phyloP scores from a whole-genome alignment of 495 filamentous ascomycete species.

The Pseudoneurospora amorphoporcata region DNA sequence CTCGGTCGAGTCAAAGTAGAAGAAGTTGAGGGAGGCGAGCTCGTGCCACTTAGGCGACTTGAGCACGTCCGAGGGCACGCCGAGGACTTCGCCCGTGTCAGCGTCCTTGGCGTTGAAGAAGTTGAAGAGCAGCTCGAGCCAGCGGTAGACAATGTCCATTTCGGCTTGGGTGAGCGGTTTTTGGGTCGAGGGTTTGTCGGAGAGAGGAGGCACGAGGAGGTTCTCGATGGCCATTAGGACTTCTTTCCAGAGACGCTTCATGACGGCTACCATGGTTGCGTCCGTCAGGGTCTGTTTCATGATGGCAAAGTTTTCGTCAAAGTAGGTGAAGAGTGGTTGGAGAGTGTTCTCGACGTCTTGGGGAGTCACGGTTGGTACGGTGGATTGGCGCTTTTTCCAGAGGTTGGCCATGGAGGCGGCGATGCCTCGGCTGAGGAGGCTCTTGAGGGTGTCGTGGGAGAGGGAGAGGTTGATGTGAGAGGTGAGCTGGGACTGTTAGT shows the following conservation, averaged over 20 bases:
- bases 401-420: constrained; percentile 73
- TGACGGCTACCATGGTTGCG: constrained; percentile 90
- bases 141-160: constrained; percentile 88
- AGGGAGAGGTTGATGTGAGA: constrained; percentile 87
- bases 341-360: constrained; percentile 72
- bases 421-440: constrained; percentile 61
- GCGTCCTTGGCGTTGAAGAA: constrained; percentile 96
- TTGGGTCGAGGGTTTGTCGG: constrained; percentile 88
- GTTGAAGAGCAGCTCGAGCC: constrained; percentile 82
- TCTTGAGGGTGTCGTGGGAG: constrained; percentile 67
- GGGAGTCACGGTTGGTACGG: constrained; percentile 48
- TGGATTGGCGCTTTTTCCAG: constrained; percentile 50
- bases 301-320: constrained; percentile 98
- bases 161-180: constrained; percentile 80
- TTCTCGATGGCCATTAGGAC: constrained; percentile 84
- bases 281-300: constrained; percentile 94
- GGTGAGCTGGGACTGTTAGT: constrained; percentile 54
- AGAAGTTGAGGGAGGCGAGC: constrained; percentile 90
- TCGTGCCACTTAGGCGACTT: constrained; percentile 98
- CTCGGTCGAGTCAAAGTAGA: constrained; percentile 92
- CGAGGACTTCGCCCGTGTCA: constrained; percentile 76
- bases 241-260: constrained; percentile 98
- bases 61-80: constrained; percentile 81
- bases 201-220: constrained; percentile 85
- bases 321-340: constrained; percentile 87